Percentiles rank a stretch among this genome's conserved stretches.
Evolutionary conservation across 1,139 yeast genomes (phyloP).

Genomic region (Spencermartinsiella ligniputridi): DNA sequence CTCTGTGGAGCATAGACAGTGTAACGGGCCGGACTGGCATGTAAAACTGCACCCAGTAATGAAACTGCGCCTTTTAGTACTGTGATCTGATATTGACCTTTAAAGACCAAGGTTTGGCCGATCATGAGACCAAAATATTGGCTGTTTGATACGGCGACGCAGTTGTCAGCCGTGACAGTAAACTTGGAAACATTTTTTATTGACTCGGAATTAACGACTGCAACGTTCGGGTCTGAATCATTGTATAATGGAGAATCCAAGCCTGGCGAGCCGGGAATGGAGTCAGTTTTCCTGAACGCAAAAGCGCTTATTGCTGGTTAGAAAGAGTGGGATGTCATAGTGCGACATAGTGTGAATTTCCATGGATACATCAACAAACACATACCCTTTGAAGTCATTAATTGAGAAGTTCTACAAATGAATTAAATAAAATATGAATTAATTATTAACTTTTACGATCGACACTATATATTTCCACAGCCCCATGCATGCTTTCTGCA

Average conservation of each 20-base stretch:
- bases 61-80: constrained; percentile 57
- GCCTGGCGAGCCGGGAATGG: background rate
- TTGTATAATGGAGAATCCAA: background rate
- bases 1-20: constrained; percentile 45
- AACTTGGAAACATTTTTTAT: constrained; percentile 12
- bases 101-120: constrained; percentile 44
- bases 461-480: no score
- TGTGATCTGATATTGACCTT: constrained; percentile 54
- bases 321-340: no score
- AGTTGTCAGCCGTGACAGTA: constrained; percentile 14
- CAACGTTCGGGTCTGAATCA: background rate
- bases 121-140: constrained; percentile 30
- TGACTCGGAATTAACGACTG: constrained; percentile 4
- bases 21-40: constrained; percentile 20
- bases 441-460: no score
- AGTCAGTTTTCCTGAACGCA: constrained; percentile 3
- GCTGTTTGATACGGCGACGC: constrained; percentile 10
- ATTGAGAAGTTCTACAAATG: no score
- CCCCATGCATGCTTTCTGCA: no score
- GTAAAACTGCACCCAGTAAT: constrained; percentile 48
- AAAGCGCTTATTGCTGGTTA: constrained; percentile 8
- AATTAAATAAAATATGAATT: no score
- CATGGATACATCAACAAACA: no score
- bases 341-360: no score
- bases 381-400: no score